phyloP scores from a whole-genome alignment of 2,329 filamentous ascomycete species.

The Calycina herbarum region DNA sequence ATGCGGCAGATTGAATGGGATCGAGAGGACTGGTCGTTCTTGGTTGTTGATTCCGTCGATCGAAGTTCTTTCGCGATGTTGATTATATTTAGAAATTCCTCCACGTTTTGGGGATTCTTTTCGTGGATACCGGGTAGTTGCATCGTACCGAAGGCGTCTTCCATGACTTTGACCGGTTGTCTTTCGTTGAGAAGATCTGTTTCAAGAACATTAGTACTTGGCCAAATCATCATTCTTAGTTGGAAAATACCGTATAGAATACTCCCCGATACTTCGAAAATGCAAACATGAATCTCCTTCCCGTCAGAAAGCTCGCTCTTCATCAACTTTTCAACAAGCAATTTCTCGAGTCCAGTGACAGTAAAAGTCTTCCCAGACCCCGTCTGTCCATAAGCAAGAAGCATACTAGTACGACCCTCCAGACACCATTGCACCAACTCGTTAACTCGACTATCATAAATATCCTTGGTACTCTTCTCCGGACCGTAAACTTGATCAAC shows the following conservation, averaged over 20 bases:
- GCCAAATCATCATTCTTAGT: constrained; percentile 85
- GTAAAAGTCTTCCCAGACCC: constrained; percentile 51
- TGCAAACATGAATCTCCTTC: background rate
- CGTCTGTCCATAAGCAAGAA: constrained; percentile 52
- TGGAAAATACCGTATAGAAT: constrained; percentile 79
- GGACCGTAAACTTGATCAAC: constrained; percentile 20
- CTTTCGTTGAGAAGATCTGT: constrained; percentile 45
- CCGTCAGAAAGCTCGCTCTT: constrained; percentile 59
- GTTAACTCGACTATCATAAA: constrained; percentile 23
- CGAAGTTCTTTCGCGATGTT: constrained; percentile 62
- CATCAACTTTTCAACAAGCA: constrained; percentile 54
- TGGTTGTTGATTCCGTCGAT: constrained; percentile 44
- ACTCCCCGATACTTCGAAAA: no score
- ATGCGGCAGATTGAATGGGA: constrained; percentile 52
- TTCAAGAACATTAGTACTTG: constrained; percentile 75
- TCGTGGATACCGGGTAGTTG: constrained; percentile 48
- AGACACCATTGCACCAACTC: constrained; percentile 18
- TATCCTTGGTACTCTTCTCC: constrained; percentile 16
- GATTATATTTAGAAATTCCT: constrained; percentile 78
- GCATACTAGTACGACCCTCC: constrained; percentile 35
- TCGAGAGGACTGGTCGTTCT: constrained; percentile 50
- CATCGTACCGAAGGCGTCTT: constrained; percentile 47
- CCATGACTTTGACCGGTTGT: constrained; percentile 44
- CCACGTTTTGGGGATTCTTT: constrained; percentile 36
- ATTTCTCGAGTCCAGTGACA: constrained; percentile 43